A percentile compares a stretch with the other conserved stretches of the same genome.
Evolutionary conservation across 2,329 filamentous ascomycete species (phyloP).

Genomic region (Periconia sp.): DNA sequence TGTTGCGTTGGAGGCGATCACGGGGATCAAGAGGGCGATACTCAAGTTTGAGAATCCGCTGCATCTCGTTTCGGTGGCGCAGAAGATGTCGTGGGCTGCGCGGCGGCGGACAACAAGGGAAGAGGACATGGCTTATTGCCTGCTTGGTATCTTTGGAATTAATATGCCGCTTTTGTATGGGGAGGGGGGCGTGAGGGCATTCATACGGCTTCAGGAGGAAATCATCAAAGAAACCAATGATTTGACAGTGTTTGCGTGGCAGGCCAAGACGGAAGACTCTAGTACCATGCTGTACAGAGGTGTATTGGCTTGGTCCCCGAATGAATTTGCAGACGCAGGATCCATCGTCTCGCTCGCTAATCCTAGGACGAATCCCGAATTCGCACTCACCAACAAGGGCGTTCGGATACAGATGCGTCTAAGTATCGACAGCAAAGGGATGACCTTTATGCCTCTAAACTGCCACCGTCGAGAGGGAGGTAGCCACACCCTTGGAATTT

Average conservation of each 20-base stretch:
- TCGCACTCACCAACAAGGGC: conserved; percentile 5
- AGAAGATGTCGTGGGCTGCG: conserved; percentile 23
- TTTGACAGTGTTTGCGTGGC: conserved; percentile 5
- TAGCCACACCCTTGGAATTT: too few relatives aligned
- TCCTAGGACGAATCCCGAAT: conserved; percentile 1
- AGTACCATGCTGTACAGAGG: not conserved
- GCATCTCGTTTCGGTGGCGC: not conserved
- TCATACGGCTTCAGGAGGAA: conserved; percentile 12
- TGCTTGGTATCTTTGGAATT: conserved; percentile 23
- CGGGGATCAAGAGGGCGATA: not conserved
- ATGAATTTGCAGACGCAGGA: not conserved
- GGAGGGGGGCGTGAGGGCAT: conserved; percentile 12
- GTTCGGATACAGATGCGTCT: not conserved
- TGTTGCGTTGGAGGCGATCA: not conserved
- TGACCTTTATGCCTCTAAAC: not conserved
- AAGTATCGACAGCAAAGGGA: not conserved
- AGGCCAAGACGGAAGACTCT: not conserved
- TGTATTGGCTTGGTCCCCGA: not conserved
- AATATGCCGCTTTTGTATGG: conserved; percentile 21
- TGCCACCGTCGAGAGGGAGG: not conserved
- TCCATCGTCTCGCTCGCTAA: not conserved
- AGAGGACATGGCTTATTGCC: conserved; percentile 25
- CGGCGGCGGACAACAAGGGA: conserved; percentile 15
- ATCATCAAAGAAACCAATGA: conserved; percentile 9
- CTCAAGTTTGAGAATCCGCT: not conserved